Evolutionary conservation across 805 yeast species (phyloP), one percentile per base, ranked within the genome.

Genomic region (Cyberlindnera misumaiensis): DNA sequence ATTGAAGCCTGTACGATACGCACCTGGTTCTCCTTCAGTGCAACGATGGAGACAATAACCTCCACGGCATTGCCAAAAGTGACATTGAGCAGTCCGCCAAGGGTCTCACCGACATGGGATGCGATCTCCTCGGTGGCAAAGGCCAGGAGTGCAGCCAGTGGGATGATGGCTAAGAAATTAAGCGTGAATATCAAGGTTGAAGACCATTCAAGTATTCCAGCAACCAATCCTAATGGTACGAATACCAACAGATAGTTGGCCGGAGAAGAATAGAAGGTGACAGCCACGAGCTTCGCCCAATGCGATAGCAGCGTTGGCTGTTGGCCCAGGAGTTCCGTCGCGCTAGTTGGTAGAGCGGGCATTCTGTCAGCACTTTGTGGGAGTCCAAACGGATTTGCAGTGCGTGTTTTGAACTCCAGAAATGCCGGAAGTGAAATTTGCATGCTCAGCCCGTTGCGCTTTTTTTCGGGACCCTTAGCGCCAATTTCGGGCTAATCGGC

Each of bases 1-100:
- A 93, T 90, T 15, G 95, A 84, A 3, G 97, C 95, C 63, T 93
- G 97, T 22, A 93, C 97, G 53, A 93, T 89, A 46, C 95, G 73
- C 36, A 93, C 78, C 63, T 93, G 97, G 49, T 86, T 84, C 32
- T 84, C 82, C 49, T 65, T 70, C 52, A 93, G 69, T 1, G 98
- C 98, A 49, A 93, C 87, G 20, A 93, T 68, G 2, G 96, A 84
- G 27, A 93, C 97, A 60, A 93, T 93, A 43, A 93, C 77, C 65
- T 93, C 98, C 16, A 93, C 96, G 3, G 97, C 97, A 60, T 93
- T 93, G 42, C 98, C 98, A 59, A 93, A 86, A 9, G 97, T 89
- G 3, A 98, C 98, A 63, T 93, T 93, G 53, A 93, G 70, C 46
- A 93, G 70, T 1, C 97, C 97, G 11, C 98, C 97, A 17, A 90